Conservation (phyloP, 768 basidiomycete genomes). For the Mycena maculata region DNA sequence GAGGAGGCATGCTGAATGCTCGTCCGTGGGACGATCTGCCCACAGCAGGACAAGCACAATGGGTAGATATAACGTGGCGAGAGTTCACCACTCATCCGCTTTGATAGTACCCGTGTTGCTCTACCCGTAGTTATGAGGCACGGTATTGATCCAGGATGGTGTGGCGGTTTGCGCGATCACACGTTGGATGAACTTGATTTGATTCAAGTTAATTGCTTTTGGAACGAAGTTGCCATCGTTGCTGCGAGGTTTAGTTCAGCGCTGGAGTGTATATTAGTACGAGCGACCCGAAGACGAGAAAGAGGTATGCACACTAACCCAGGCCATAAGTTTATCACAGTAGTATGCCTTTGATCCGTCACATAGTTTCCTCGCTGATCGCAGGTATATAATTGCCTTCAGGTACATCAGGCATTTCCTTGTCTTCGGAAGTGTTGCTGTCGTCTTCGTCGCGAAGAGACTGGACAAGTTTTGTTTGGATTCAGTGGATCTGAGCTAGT, state of each 20-base stretch:
- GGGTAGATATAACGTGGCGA: slow-evolving; percentile 46
- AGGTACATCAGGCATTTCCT: slow-evolving; percentile 14
- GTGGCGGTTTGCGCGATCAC: slow-evolving; percentile 38
- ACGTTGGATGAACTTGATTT: slow-evolving; percentile 34
- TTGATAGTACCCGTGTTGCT: slow-evolving; percentile 46
- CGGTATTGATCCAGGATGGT: slow-evolving; percentile 42
- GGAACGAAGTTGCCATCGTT: slow-evolving; percentile 5
- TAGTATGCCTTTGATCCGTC: not conserved
- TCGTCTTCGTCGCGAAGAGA: slow-evolving; percentile 3
- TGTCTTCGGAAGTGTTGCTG: not conserved
- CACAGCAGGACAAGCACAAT: slow-evolving; percentile 47
- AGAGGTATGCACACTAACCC: slow-evolving; percentile 14
- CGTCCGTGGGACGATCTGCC: slow-evolving; percentile 31
- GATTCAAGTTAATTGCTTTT: slow-evolving; percentile 19
- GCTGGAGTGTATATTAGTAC: not conserved
- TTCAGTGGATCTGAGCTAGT: not conserved
- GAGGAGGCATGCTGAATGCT: not conserved
- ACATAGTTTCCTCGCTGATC: slow-evolving; percentile 6
- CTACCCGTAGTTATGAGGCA: slow-evolving; percentile 44
- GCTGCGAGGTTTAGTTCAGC: slow-evolving; percentile 20
- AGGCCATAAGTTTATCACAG: slow-evolving; percentile 1
- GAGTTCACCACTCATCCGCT: slow-evolving; percentile 48
- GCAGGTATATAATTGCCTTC: slow-evolving; percentile 9
- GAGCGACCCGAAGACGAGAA: not conserved
- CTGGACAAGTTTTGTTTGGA: slow-evolving; percentile 18